Conservation (phyloP, 2,329 filamentous ascomycete genomes). For the Alternaria sp. region DNA sequence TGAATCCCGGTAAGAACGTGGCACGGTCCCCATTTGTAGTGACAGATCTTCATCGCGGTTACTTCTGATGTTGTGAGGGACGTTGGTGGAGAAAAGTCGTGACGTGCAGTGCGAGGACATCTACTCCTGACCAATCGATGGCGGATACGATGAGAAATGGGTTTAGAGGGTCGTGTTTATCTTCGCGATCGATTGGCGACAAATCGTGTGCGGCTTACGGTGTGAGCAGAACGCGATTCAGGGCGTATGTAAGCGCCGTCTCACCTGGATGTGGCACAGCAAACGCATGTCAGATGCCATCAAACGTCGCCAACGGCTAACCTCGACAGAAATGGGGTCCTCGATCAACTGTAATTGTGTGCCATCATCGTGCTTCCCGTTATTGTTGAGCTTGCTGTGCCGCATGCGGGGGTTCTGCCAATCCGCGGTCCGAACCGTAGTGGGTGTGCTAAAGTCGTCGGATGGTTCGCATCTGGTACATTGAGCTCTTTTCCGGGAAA, state of each 20-base stretch:
- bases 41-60: background rate
- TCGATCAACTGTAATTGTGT: background rate
- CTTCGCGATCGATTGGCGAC: background rate
- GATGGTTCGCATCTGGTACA: background rate
- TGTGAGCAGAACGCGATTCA: background rate
- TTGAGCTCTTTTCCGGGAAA: background rate
- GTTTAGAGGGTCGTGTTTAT: background rate
- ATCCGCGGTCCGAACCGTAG: slow-evolving; percentile 1
- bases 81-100: background rate
- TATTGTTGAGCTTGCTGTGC: background rate
- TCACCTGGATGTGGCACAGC: background rate
- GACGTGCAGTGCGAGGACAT: background rate
- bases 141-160: background rate
- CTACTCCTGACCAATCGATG: background rate
- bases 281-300: slow-evolving; percentile 3
- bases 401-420: background rate
- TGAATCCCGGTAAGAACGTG: background rate
- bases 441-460: background rate
- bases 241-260: background rate
- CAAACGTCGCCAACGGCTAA: background rate
- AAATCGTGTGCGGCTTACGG: background rate
- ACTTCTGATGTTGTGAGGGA: background rate
- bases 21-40: background rate
- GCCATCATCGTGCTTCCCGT: background rate
- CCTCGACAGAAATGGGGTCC: background rate